Evolutionary conservation across 148 eudicot species (phyloP), one percentile per base, ranked within the genome.

Genomic region (Chenopodium suecicum): DNA sequence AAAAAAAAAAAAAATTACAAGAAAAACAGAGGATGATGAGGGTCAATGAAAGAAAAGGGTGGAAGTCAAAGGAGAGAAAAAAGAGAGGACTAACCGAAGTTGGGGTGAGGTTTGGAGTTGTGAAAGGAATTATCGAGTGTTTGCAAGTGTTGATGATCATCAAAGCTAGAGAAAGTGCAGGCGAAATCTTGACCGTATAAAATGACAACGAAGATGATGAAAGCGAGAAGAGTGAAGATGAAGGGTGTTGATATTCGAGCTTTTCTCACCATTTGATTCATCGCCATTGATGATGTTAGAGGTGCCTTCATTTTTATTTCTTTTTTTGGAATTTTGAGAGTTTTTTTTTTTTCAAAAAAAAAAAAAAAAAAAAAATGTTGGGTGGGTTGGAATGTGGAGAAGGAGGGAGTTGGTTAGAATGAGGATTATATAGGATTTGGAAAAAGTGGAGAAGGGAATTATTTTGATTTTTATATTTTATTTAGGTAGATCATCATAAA

Each of bases 171-270:
- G 79, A 91, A 74, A 37, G 92, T 86, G 91, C 97, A 92, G 75
- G 89, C 50, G 78, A 92, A 89, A 80, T 89, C 93, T 23, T 90
- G 90, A 54, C 90, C 84, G 84, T 90, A 92, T 29, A 95, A 87
- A 73, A 92, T 70, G 77, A 82, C 83, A 74, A 91, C 89, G 62
- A 92, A 91, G 65, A 91, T 19, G 77, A 95, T 83, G 89, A 93
- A 93, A 29, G 86, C 89, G 70, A 93, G 46, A 13, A 92, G 79
- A 10, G 88, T 81, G 87, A 91, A 84, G 83, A 92, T 69, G 75
- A 86, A 85, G 1, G 88, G 94, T 54, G 79, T 54, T 22, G 91
- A 88, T 78, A 91, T 79, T 58, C 97, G 93, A 9, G 85, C 77
- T 73, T 89, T 91, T 67, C 87, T 80, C 19, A 84, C 84, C 84